These are phyloP conservation scores for Gossypium laxum DNA, from an alignment of 441 rosid species.

Conservation along the genomic window DNA sequence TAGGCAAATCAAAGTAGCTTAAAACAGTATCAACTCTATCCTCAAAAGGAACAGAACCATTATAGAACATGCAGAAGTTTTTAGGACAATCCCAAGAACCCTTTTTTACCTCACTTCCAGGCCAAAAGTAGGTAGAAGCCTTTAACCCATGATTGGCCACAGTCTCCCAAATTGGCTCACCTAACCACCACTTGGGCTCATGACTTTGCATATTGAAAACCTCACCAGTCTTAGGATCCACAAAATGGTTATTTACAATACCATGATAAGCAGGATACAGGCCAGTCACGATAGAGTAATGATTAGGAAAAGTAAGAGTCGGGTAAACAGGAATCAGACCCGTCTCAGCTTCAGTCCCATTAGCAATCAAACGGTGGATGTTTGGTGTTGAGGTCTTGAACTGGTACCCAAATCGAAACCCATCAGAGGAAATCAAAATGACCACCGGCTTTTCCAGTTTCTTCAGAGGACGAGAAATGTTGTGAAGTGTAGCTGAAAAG, in stretches of 20 bases:
- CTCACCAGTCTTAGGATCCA: constrained; percentile 55
- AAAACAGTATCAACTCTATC: constrained; percentile 73
- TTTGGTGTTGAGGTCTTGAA: constrained; percentile 60
- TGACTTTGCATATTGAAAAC: constrained; percentile 57
- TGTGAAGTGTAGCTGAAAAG: constrained; percentile 6
- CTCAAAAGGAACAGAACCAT: constrained; percentile 74
- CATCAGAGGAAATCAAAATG: constrained; percentile 72
- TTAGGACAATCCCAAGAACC: constrained; percentile 79
- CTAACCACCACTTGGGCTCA: constrained; percentile 90
- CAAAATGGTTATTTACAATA: constrained; percentile 50
- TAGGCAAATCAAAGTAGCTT: constrained; percentile 67
- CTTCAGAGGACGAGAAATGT: constrained; percentile 40
- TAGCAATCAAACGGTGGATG: constrained; percentile 56
- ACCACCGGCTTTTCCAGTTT: constrained; percentile 59
- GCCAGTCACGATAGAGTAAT: constrained; percentile 87
- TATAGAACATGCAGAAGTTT: constrained; percentile 42
- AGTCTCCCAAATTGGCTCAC: constrained; percentile 93
- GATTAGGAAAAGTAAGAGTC: constrained; percentile 80
- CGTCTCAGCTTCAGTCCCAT: constrained; percentile 78
- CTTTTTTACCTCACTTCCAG: constrained; percentile 86
- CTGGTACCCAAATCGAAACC: constrained; percentile 92
- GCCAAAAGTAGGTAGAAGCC: constrained; percentile 88
- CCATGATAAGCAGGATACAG: constrained; percentile 84
- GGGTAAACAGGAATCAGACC: constrained; percentile 89
- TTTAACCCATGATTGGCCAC: constrained; percentile 62